phyloP scores from a whole-genome alignment of 352 stramenopile species.

The Phytophthora boehmeriae region DNA sequence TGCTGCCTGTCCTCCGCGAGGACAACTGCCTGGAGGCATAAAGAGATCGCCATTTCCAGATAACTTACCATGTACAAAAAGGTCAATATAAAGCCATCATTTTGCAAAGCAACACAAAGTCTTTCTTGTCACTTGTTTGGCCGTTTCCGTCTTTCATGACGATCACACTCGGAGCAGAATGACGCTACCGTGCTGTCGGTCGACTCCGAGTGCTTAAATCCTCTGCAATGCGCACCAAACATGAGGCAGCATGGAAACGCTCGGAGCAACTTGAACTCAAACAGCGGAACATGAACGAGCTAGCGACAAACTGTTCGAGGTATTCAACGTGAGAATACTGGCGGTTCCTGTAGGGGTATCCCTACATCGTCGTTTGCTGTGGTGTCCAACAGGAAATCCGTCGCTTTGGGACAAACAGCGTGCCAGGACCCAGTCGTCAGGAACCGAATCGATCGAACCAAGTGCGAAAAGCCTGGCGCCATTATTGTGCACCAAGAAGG shows the following conservation, averaged over 20 bases:
- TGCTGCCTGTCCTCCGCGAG: constrained; percentile 26
- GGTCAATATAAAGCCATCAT: constrained; percentile 17
- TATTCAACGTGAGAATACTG: no score
- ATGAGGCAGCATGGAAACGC: background rate
- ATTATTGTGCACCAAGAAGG: constrained; percentile 23
- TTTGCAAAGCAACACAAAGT: constrained; percentile 9
- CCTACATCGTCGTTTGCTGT: no score
- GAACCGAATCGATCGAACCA: background rate
- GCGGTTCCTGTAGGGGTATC: no score
- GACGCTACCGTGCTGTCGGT: background rate
- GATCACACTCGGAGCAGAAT: background rate
- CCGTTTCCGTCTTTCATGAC: background rate
- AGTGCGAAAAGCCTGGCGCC: constrained; percentile 9
- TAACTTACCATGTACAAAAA: constrained; percentile 24
- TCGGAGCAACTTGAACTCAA: constrained; percentile 3
- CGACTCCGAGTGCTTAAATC: background rate
- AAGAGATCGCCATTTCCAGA: constrained; percentile 13
- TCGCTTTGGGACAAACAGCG: no score
- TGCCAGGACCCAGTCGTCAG: no score
- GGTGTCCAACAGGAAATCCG: no score
- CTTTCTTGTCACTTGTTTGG: background rate
- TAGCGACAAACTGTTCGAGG: background rate
- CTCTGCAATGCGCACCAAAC: background rate
- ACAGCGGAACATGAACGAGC: background rate
- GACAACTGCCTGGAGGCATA: constrained; percentile 19